phyloP scores from a whole-genome alignment of 139 green algal genomes.

The Tetraselmis striata region DNA sequence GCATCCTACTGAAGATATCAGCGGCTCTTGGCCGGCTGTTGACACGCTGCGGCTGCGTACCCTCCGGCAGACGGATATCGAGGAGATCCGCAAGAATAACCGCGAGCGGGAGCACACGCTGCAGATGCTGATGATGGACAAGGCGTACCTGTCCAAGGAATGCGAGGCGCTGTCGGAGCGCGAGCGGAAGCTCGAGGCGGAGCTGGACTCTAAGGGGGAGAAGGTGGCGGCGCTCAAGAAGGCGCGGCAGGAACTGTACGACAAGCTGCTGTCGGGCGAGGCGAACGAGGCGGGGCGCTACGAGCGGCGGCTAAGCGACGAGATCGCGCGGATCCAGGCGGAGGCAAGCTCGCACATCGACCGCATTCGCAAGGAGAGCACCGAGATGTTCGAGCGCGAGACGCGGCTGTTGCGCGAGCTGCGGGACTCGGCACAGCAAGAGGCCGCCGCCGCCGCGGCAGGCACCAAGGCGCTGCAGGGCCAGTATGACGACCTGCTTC shows the following conservation, averaged over 20 bases:
- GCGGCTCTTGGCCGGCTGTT: too few relatives aligned
- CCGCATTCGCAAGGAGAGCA: constrained; percentile 30
- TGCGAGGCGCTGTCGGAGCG: constrained; percentile 34
- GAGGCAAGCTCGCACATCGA: constrained; percentile 29
- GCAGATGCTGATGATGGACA: constrained; percentile 42
- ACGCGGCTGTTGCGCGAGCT: constrained; percentile 37
- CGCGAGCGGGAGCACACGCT: constrained; percentile 27
- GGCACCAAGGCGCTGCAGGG: constrained; percentile 22
- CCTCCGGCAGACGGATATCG: constrained; percentile 16
- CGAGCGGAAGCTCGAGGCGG: constrained; percentile 25
- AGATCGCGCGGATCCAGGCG: constrained; percentile 19
- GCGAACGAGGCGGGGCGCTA: not conserved
- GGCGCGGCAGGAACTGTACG: not conserved
- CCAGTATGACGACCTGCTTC: constrained; percentile 8
- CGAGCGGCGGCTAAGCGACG: constrained; percentile 4
- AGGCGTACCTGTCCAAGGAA: constrained; percentile 43
- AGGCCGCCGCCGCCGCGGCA: constrained; percentile 2
- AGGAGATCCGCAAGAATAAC: constrained; percentile 3
- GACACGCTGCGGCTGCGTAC: too few relatives aligned
- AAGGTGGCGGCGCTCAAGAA: constrained; percentile 25
- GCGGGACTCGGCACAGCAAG: constrained; percentile 28
- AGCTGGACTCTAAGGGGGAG: constrained; percentile 27
- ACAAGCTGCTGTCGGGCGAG: not conserved
- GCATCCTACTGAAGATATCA: too few relatives aligned
- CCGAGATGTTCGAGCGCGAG: constrained; percentile 38